Percentiles rank a stretch among this genome's conserved stretches.
Evolutionary conservation across 1,284 basidiomycete species (phyloP).

Genomic region (Fomitopsis betulina): DNA sequence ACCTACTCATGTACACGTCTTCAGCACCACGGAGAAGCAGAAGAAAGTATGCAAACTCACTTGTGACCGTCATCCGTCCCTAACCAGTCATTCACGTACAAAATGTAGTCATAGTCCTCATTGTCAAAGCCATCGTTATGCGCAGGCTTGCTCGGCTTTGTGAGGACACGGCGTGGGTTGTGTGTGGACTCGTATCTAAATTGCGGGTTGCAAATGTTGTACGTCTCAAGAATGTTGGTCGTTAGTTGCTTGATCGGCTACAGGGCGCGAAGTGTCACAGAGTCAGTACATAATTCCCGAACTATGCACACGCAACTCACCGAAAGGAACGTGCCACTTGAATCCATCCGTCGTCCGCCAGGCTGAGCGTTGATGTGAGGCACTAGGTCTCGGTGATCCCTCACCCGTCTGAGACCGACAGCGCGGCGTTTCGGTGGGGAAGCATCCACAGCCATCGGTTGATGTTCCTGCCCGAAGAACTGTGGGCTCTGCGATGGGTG

Average conservation of each 20-base stretch:
- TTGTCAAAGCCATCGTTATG: slow-evolving; percentile 97
- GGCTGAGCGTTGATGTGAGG: slow-evolving; percentile 60
- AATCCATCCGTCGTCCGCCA: slow-evolving; percentile 59
- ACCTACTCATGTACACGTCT: slow-evolving; percentile 44
- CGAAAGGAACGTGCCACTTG: slow-evolving; percentile 60
- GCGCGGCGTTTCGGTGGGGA: slow-evolving; percentile 65
- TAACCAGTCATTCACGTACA: slow-evolving; percentile 95
- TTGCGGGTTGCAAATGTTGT: slow-evolving; percentile 85
- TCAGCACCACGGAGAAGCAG: neutral
- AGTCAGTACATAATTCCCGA: slow-evolving; percentile 9
- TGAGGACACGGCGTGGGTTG: slow-evolving; percentile 91
- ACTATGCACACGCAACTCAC: slow-evolving; percentile 34
- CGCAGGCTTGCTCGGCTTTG: slow-evolving; percentile 90
- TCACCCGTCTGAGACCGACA: slow-evolving; percentile 66
- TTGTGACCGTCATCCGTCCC: slow-evolving; percentile 89
- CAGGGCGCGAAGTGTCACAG: slow-evolving; percentile 9
- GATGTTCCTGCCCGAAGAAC: slow-evolving; percentile 55
- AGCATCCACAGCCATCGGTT: slow-evolving; percentile 64
- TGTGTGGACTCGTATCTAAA: slow-evolving; percentile 92
- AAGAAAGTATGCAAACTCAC: slow-evolving; percentile 43
- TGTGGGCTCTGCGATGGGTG: slow-evolving; percentile 44
- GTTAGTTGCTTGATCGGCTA: slow-evolving; percentile 89
- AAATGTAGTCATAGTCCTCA: slow-evolving; percentile 95
- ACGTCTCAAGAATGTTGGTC: slow-evolving; percentile 82
- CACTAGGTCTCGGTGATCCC: slow-evolving; percentile 65